Percentiles rank a stretch among this genome's conserved stretches.
Conservation (phyloP, 177 flowering plant genomes). For the Tripterygium wilfordii region DNA sequence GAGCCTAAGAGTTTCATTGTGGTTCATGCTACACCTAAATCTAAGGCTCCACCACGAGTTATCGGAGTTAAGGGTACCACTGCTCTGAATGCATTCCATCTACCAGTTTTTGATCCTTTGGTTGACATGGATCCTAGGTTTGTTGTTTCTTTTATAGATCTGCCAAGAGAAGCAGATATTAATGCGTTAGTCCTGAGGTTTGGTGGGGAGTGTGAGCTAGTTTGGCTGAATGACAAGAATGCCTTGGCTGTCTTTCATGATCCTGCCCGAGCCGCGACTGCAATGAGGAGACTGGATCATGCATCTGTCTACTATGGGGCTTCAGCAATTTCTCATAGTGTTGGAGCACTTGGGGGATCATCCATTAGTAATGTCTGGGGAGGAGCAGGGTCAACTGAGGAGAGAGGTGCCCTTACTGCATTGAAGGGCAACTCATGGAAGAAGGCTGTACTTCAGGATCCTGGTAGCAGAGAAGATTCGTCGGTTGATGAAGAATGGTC, state of each 20-base stretch:
- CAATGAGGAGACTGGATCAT: slow-evolving; percentile 90
- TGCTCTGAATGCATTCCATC: slow-evolving; percentile 26
- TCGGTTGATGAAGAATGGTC: slow-evolving; percentile 62
- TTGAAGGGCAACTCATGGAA: slow-evolving; percentile 70
- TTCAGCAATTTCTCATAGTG: slow-evolving; percentile 30
- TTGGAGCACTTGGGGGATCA: slow-evolving; percentile 26
- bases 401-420: slow-evolving; percentile 23
- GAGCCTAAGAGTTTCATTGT: slow-evolving; percentile 86
- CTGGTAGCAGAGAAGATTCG: slow-evolving; percentile 46
- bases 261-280: slow-evolving; percentile 92
- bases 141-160: slow-evolving; percentile 81
- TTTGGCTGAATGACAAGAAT: slow-evolving; percentile 95
- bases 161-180: slow-evolving; percentile 89
- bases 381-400: slow-evolving; percentile 15
- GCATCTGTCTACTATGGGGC: slow-evolving; percentile 90
- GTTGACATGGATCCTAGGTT: slow-evolving; percentile 98
- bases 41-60: slow-evolving; percentile 73
- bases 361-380: slow-evolving; percentile 57
- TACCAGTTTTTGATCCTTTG: slow-evolving; percentile 66
- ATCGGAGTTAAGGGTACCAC: slow-evolving; percentile 54
- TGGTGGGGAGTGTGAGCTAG: slow-evolving; percentile 98
- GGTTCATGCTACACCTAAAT: slow-evolving; percentile 77
- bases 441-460: slow-evolving; percentile 62
- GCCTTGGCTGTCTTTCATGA: slow-evolving; percentile 88
- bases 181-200: slow-evolving; percentile 89